Conservation (phyloP, 139 green algal genomes). For the Chlamydomonas urium region DNA sequence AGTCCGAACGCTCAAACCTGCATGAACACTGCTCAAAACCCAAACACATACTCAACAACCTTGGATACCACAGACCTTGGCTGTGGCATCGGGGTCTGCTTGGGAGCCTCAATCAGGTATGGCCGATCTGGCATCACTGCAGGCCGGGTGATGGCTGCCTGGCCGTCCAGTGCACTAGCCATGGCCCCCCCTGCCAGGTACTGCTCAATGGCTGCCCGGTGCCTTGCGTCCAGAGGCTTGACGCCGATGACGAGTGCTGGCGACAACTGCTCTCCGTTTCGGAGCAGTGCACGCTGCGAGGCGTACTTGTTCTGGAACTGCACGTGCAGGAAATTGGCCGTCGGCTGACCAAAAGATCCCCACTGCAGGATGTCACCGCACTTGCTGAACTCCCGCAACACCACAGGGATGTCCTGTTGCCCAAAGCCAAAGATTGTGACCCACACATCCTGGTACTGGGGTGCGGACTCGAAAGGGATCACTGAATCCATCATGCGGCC, state of each 20-base stretch:
- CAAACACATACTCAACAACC: conserved; percentile 42
- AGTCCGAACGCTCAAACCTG: too few relatives aligned
- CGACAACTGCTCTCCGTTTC: conserved; percentile 44
- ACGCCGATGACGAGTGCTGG: conserved; percentile 49
- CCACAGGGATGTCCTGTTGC: conserved; percentile 26
- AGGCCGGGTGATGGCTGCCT: conserved; percentile 1
- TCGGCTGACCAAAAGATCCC: conserved; percentile 41
- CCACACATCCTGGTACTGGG: conserved; percentile 45
- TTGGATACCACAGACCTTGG: conserved; percentile 30
- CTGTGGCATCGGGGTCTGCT: conserved; percentile 28
- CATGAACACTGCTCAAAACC: too few relatives aligned
- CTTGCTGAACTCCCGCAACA: conserved; percentile 37
- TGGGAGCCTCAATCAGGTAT: conserved; percentile 36
- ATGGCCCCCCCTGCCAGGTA: conserved; percentile 2
- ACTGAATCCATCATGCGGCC: not conserved
- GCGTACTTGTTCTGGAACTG: conserved; percentile 57
- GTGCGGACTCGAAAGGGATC: not conserved
- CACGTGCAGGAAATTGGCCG: conserved; percentile 50
- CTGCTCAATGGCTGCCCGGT: conserved; percentile 19
- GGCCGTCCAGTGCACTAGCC: too few relatives aligned
- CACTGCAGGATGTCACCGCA: conserved; percentile 59
- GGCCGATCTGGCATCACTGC: conserved; percentile 28
- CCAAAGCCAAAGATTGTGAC: conserved; percentile 58
- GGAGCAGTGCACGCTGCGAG: conserved; percentile 45
- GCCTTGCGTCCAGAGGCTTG: conserved; percentile 44